Evolutionary conservation across 495 filamentous ascomycete species (phyloP).

Genomic region (Podospora appendiculata): DNA sequence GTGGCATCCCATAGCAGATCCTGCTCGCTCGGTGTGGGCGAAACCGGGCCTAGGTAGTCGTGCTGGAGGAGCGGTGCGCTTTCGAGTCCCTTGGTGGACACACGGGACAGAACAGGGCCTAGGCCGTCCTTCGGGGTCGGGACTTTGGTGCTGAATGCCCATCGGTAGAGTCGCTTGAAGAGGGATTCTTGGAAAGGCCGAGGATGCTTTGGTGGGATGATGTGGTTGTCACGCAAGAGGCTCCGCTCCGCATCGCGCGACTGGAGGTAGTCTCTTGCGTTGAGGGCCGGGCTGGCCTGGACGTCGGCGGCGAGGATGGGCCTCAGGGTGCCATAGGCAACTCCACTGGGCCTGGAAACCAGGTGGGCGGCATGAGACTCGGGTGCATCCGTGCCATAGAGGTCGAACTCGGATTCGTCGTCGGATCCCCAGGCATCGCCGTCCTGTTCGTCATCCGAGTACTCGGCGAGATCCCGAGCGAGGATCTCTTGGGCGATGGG

Average conservation of each 20-base stretch:
- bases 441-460: slow-evolving; percentile 16
- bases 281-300: slow-evolving; percentile 52
- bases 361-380: slow-evolving; percentile 34
- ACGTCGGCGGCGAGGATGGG: slow-evolving; percentile 33
- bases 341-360: slow-evolving; percentile 59
- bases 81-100: slow-evolving; percentile 24
- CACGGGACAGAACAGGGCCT: slow-evolving; percentile 19
- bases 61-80: slow-evolving; percentile 26
- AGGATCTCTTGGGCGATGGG: slow-evolving; percentile 61
- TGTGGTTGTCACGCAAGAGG: slow-evolving; percentile 67
- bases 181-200: slow-evolving; percentile 7
- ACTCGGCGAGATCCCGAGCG: slow-evolving; percentile 58
- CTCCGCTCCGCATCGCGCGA: slow-evolving; percentile 67
- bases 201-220: slow-evolving; percentile 59
- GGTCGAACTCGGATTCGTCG: slow-evolving; percentile 14
- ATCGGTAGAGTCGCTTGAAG: slow-evolving; percentile 25
- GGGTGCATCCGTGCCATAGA: slow-evolving; percentile 14
- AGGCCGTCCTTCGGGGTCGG: slow-evolving; percentile 56
- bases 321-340: slow-evolving; percentile 52
- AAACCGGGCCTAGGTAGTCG: slow-evolving; percentile 3
- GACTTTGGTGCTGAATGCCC: slow-evolving; percentile 39
- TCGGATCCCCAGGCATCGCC: neutral
- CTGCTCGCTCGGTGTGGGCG: slow-evolving; percentile 24
- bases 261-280: slow-evolving; percentile 30
- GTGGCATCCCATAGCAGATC: slow-evolving; percentile 62